Base-by-base conservation (phyloP, 2,329 filamentous ascomycete species). In the Epichloe typhina region DNA sequence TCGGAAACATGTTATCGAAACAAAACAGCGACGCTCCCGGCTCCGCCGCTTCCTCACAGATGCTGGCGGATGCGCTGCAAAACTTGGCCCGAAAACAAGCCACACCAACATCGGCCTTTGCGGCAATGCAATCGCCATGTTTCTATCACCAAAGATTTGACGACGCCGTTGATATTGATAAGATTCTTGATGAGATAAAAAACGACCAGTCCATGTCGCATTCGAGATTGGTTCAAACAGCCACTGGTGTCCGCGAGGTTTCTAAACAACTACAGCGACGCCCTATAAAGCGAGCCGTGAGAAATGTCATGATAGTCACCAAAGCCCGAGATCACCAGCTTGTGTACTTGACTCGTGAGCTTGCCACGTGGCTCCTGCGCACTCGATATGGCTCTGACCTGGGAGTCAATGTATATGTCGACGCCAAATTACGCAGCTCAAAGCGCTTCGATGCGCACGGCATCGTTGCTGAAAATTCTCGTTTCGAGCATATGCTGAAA, bases 91-190 rank as follows among this genome's bases (percentile, higher is more conserved):
- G 64, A 56, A 62, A 63, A 61, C 66, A 62, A 63, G 65, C 61
- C 36, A 62, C 63, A 8, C 59, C 66, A 44, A 57, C 60, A 17
- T 58, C 61, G 51, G 58, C 77, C 15, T 75, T 90, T 57, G 77
- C 83, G 11, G 76, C 59, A 11, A 72, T 97, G 49, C 84, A 91
- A 59, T 96, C 90, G 43, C 93, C 93, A 13, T 98, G 93, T 72
- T 98, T 95, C 71, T 97, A 95, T 71, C 93, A 98, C 70, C 87
- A 94, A 69, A 82, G 91, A 55, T 98, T 98, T 63, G 93, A 96
- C 60, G 89, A 95, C 64, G 88, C 90, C 8, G 88, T 98, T 59
- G 88, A 98, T 66, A 88, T 97, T 53, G 86, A 93, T 59, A 93
- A 86, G 68, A 89, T 98, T 5, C 75, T 98, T 6, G 90, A 97